Conservation (phyloP, 176 grass and related monocot genomes). For the Musa troglodytarum region DNA sequence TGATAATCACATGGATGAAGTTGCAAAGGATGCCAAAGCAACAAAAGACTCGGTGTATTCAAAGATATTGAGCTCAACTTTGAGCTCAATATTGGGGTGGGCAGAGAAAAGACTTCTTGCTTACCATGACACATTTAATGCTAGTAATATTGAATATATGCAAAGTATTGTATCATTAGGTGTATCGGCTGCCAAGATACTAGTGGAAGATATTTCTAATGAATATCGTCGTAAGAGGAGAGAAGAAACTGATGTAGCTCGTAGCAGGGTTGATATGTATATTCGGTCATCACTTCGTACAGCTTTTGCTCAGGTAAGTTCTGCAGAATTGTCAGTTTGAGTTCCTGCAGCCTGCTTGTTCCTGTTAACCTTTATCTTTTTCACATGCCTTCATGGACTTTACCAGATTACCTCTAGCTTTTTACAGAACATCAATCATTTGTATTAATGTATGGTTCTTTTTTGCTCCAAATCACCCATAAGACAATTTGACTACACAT, state of each 20-base stretch:
- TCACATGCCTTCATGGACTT: background rate
- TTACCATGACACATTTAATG: constrained; percentile 89
- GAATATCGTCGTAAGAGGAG: constrained; percentile 92
- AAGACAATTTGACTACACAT: background rate
- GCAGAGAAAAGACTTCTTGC: constrained; percentile 95
- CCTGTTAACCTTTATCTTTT: background rate
- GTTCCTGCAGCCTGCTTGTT: background rate
- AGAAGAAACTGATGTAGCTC: constrained; percentile 83
- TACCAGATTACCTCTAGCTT: background rate
- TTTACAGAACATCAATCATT: background rate
- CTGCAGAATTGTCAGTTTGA: background rate
- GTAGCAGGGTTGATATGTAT: constrained; percentile 76
- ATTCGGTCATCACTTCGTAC: constrained; percentile 84
- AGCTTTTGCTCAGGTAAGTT: constrained; percentile 92
- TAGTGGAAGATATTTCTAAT: constrained; percentile 98
- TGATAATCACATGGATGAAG: constrained; percentile 74
- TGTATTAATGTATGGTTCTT: background rate
- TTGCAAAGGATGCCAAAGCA: constrained; percentile 81
- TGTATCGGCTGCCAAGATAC: constrained; percentile 71
- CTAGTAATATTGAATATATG: constrained; percentile 90
- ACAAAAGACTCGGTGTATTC: constrained; percentile 90
- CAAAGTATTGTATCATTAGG: constrained; percentile 86
- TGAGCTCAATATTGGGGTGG: constrained; percentile 96
- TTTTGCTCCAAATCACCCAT: background rate
- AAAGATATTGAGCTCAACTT: constrained; percentile 81